Conservation (phyloP, 2,329 filamentous ascomycete species). For the Claviceps digitariae region DNA sequence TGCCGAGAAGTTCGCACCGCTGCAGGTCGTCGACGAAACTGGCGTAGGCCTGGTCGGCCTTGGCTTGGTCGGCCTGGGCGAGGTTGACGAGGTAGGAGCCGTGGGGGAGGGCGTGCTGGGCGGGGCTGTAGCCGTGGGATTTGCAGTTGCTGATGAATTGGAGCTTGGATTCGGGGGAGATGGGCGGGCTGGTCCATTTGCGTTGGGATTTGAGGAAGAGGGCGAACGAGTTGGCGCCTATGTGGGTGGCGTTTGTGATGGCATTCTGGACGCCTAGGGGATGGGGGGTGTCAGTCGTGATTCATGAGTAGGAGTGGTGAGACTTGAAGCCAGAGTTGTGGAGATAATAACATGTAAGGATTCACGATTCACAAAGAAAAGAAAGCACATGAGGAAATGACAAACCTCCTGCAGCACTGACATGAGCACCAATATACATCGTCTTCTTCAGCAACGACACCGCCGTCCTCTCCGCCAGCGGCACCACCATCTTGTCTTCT, state of each 20-base stretch:
- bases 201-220: slow-evolving; percentile 93
- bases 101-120: slow-evolving; percentile 70
- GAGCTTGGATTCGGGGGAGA: slow-evolving; percentile 52
- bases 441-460: slow-evolving; percentile 47
- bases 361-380: too few relatives aligned
- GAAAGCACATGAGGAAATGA: too few relatives aligned
- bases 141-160: slow-evolving; percentile 58
- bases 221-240: slow-evolving; percentile 86
- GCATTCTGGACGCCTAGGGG: slow-evolving; percentile 83
- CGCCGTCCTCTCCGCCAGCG: slow-evolving; percentile 55
- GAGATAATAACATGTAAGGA: background rate
- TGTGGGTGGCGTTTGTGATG: slow-evolving; percentile 60
- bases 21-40: slow-evolving; percentile 79
- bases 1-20: slow-evolving; percentile 75
- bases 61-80: slow-evolving; percentile 65
- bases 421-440: slow-evolving; percentile 85
- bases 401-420: slow-evolving; percentile 74
- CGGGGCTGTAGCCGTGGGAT: slow-evolving; percentile 56
- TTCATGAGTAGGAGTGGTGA: too few relatives aligned
- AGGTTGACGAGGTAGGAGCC: slow-evolving; percentile 96
- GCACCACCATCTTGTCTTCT: slow-evolving; percentile 40
- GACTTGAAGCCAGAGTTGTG: too few relatives aligned
- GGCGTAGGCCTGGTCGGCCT: slow-evolving; percentile 73
- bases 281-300: background rate
- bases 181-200: slow-evolving; percentile 78